Base-by-base conservation (phyloP, 805 yeast species). In the Candida sphagnicola region DNA sequence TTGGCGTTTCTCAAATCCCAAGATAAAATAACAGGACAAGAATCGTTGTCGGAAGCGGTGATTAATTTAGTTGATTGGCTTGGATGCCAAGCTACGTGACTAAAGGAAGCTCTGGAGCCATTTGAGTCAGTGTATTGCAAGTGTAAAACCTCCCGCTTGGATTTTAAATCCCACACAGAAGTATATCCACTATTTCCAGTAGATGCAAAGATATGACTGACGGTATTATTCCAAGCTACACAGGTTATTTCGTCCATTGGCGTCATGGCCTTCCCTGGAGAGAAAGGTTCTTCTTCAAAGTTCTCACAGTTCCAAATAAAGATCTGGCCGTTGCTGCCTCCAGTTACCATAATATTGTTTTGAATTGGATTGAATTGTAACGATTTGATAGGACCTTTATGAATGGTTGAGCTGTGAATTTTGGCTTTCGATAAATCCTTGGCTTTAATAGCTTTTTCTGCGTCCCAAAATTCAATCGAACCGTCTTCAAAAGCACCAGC, bases 1-100 rank as follows among this genome's bases (percentile, higher is more conserved):
- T 85, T 83, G 19, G 96, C 80, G 58, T 93, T 91, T 62, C 97
- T 79, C 56, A 93, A 74, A 67, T 93, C 97, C 99, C 99, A 93
- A 12, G 91, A 72, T 47, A 88, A 65, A 39, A 93, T 80, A 23
- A 85, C 74, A 10, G 99, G 95, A 36, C 78, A 77, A 15, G 74
- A 68, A 60, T 90, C 97, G 41, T 79, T 77, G 43, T 83, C 89
- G 19, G 93, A 81, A 18, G 95, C 96, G 18, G 98, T 91, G 18
- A 85, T 80, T 42, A 93, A 75, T 57, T 79, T 83, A 12, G 98
- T 91, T 42, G 91, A 79, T 63, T 82, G 82, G 31, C 75, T 65
- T 40, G 99, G 99, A 61, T 93, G 97, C 99, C 99, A 93, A 42
- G 83, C 88, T 11, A 93, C 95, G 43, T 77, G 75, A 25, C 95